A percentile compares a stretch with the other conserved stretches of the same genome.
Conservation (phyloP, 768 basidiomycete genomes). For the Termitomyces sp. region DNA sequence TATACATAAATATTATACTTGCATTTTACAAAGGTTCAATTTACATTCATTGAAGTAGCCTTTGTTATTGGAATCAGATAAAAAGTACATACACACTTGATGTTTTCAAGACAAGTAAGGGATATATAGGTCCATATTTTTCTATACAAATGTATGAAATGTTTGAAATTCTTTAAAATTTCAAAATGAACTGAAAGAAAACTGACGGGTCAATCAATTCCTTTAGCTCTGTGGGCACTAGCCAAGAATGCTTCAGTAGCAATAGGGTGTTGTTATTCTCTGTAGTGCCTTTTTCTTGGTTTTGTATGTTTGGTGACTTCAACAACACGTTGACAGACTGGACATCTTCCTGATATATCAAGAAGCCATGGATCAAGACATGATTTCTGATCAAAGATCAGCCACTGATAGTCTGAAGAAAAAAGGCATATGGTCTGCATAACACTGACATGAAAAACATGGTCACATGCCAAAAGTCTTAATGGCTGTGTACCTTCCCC, state of each 20-base stretch:
- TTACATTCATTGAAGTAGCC: no score
- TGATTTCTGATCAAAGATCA: conserved; percentile 51
- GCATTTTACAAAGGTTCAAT: no score
- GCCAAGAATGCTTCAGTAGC: no score
- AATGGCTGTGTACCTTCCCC: conserved; percentile 75
- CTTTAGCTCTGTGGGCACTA: background rate
- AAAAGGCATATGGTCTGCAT: background rate
- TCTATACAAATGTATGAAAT: background rate
- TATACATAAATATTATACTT: no score
- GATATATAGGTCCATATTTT: background rate
- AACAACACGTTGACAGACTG: conserved; percentile 76
- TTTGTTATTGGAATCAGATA: no score
- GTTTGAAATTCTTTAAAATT: no score
- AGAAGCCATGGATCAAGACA: conserved; percentile 89
- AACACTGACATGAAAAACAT: conserved; percentile 81
- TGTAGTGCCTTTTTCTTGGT: conserved; percentile 2
- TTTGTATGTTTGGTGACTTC: conserved; percentile 34
- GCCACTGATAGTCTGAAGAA: background rate
- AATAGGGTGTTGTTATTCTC: background rate
- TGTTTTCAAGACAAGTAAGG: no score
- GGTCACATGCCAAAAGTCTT: conserved; percentile 70
- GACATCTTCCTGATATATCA: conserved; percentile 83
- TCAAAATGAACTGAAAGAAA: background rate
- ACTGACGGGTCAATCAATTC: background rate
- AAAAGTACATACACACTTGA: background rate